Evolutionary conservation across 2,329 filamentous ascomycete genomes (phyloP).

Genomic region (Exophiala lecanii-corni): DNA sequence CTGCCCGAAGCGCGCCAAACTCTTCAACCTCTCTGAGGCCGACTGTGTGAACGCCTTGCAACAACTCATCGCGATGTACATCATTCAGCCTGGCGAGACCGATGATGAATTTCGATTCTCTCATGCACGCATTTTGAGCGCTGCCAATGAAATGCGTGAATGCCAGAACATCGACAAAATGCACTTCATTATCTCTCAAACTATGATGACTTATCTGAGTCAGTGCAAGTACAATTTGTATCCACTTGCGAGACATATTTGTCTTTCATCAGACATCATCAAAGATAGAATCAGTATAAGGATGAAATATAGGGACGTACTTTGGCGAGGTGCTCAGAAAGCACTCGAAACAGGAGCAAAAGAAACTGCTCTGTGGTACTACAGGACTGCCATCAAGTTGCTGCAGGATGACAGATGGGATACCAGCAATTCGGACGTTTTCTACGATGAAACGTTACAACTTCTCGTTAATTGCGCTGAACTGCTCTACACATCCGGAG

Average conservation of each 20-base stretch:
- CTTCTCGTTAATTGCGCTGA: conserved; percentile 76
- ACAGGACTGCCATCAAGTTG: conserved; percentile 69
- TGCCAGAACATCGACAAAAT: conserved; percentile 66
- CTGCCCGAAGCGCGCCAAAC: conserved; percentile 38
- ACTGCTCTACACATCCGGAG: conserved; percentile 73
- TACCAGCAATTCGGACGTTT: conserved; percentile 63
- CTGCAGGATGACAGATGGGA: conserved; percentile 77
- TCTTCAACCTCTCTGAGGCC: conserved; percentile 57
- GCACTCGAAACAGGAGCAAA: conserved; percentile 79
- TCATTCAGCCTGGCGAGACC: conserved; percentile 74
- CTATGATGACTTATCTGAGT: conserved; percentile 66
- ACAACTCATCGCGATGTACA: conserved; percentile 70
- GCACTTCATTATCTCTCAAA: conserved; percentile 85
- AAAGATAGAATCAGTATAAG: conserved; percentile 59
- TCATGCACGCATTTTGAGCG: conserved; percentile 81
- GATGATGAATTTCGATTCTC: conserved; percentile 86
- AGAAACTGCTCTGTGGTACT: conserved; percentile 77
- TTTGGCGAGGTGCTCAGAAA: conserved; percentile 72
- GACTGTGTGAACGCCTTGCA: conserved; percentile 77
- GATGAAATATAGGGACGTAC: conserved; percentile 65
- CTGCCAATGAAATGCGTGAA: conserved; percentile 65
- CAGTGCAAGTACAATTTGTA: conserved; percentile 62
- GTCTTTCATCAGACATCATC: conserved; percentile 70
- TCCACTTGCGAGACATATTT: conserved; percentile 74
- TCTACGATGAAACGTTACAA: conserved; percentile 79